Base-by-base conservation (phyloP, 306 rosid species). In the Cyamopsis tetragonoloba region DNA sequence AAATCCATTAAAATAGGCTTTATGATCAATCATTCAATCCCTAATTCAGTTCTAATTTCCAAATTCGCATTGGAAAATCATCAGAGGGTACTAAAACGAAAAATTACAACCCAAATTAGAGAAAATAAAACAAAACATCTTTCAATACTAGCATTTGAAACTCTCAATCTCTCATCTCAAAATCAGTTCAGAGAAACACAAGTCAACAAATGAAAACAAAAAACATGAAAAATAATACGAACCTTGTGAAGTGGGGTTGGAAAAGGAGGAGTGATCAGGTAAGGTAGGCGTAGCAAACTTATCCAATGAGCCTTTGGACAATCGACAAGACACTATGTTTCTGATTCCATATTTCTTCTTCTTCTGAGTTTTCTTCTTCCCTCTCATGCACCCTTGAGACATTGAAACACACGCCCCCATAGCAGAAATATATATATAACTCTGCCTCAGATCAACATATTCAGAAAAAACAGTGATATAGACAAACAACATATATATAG, bases 361-460 rank as follows among this genome's bases (percentile, higher is more conserved):
- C 38, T 62, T 77, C 37, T 70, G 66, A 28, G 19, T 55, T 63
- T 54, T 77, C 63, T 66, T 77, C 81, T 50, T 75, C 57, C 79
- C 71, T 72, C 91, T 80, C 19, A 77, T 79, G 62, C 91, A 82
- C 23, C 80, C 78, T 49, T 75, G 55, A 13, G 74, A 87, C 43
- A 64, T 82, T 17, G 96, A 89, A 37, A 84, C 83, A 68, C 96
- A 89, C 41, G 77, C 70, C 55, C 96, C 96, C 96, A 89, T 89
- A 15, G 54, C 55, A 66, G n/a, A 37, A 76, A 72, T 47, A 60
- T 61, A n/a, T n/a, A n/a, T n/a, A n/a, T n/a, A n/a, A n/a, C 73
- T 56, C 74, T 23, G 6, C 55, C 72, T 38, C 56, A 64, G 51
- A 51, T 67, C 73, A 66, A 58, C 46, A 63, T 61, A n/a, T n/a